Conservation (phyloP, 345 rosid species). For the Draba incana region DNA sequence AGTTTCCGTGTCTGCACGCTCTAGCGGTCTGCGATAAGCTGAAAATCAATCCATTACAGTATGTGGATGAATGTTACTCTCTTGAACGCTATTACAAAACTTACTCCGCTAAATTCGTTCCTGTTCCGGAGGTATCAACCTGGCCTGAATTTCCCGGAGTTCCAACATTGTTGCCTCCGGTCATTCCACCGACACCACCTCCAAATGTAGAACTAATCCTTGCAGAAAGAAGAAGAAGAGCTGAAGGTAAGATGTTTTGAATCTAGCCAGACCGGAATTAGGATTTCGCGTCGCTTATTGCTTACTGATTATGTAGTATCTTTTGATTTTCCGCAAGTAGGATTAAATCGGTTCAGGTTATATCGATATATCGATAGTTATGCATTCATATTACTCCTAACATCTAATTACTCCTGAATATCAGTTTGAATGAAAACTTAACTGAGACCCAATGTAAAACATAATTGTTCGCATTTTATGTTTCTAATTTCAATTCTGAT, state of each 20-base stretch:
- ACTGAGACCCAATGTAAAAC: no score
- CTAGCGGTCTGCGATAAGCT: slow-evolving; percentile 23
- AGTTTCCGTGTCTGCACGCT: slow-evolving; percentile 21
- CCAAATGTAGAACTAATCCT: background rate
- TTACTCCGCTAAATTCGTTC: background rate
- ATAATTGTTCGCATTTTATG: no score
- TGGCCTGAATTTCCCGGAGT: slow-evolving; percentile 28
- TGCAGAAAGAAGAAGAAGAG: background rate
- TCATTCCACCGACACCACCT: background rate
- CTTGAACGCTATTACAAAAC: slow-evolving; percentile 9
- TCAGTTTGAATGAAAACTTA: no score
- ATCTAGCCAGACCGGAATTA: background rate
- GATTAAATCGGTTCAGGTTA: no score
- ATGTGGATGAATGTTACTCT: slow-evolving; percentile 14
- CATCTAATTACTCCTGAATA: no score
- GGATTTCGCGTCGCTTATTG: background rate
- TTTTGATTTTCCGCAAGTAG: background rate
- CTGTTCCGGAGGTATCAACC: slow-evolving; percentile 4
- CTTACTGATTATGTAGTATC: background rate
- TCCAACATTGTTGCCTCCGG: slow-evolving; percentile 20
- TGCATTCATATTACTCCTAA: no score
- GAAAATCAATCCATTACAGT: slow-evolving; percentile 24
- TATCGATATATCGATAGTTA: no score
- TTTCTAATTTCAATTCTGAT: no score
- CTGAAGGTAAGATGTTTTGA: background rate